Percentiles rank a stretch among this genome's conserved stretches.
Conservation (phyloP, 2,329 filamentous ascomycete species). For the Ramularia collo-cygni region DNA sequence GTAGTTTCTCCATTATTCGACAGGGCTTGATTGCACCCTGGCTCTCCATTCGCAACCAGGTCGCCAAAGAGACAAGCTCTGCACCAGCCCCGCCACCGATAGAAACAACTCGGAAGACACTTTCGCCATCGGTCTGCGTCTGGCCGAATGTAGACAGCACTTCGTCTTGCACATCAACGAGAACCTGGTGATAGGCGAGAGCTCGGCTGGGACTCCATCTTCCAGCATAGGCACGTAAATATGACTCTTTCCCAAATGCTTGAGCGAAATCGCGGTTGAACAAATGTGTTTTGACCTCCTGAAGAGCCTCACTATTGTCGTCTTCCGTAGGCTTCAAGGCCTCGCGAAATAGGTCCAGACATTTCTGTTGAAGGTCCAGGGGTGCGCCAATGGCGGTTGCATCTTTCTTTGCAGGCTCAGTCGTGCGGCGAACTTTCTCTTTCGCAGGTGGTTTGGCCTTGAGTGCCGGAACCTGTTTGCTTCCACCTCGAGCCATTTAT, state of each 20-base stretch:
- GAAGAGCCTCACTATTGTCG: constrained; percentile 47
- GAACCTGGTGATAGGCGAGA: constrained; percentile 67
- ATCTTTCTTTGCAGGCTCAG: background rate
- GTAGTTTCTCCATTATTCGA: constrained; percentile 20
- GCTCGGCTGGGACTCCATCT: constrained; percentile 86
- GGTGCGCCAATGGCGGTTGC: constrained; percentile 4
- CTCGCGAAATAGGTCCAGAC: constrained; percentile 66
- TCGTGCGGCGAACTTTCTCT: background rate
- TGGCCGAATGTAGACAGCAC: background rate
- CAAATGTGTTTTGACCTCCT: constrained; percentile 77
- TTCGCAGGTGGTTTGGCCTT: constrained; percentile 1
- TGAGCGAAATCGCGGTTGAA: constrained; percentile 76
- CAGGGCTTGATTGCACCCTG: background rate
- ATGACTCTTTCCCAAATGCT: constrained; percentile 67
- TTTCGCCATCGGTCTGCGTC: background rate
- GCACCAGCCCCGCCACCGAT: constrained; percentile 61
- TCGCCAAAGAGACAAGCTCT: constrained; percentile 59
- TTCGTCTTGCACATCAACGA: constrained; percentile 34
- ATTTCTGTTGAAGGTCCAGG: constrained; percentile 53
- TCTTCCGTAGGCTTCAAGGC: constrained; percentile 38
- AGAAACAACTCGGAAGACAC: constrained; percentile 42
- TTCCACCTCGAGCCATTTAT: constrained; percentile 18
- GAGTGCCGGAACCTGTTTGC: constrained; percentile 9
- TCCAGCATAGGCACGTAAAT: constrained; percentile 75
- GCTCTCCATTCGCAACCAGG: constrained; percentile 32